phyloP scores from a whole-genome alignment of 352 stramenopile species.

The Hyaloperonospora arabidopsidis region DNA sequence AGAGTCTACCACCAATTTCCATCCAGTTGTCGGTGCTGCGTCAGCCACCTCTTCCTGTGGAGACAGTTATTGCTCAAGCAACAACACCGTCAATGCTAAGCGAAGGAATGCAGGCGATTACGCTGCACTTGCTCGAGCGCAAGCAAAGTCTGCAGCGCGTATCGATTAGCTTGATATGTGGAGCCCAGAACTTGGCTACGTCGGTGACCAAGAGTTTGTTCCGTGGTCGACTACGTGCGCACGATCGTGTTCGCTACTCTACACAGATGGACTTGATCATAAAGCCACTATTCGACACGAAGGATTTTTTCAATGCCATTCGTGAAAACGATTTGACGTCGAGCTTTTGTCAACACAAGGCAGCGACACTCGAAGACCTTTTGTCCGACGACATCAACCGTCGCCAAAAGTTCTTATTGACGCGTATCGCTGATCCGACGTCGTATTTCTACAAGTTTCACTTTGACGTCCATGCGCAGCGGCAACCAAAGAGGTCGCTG shows the following conservation, averaged over 20 bases:
- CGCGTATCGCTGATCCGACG: slow-evolving; percentile 77
- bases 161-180: slow-evolving; percentile 68
- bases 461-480: slow-evolving; percentile 61
- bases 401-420: slow-evolving; percentile 77
- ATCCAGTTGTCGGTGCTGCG: slow-evolving; percentile 69
- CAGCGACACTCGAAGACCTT: slow-evolving; percentile 71
- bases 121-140: slow-evolving; percentile 18
- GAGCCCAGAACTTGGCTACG: slow-evolving; percentile 63
- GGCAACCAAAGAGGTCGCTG: slow-evolving; percentile 50
- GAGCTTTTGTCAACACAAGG: slow-evolving; percentile 69
- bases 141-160: slow-evolving; percentile 50
- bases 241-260: slow-evolving; percentile 36
- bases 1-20: slow-evolving; percentile 75
- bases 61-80: slow-evolving; percentile 24
- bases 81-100: slow-evolving; percentile 6
- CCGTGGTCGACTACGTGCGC: slow-evolving; percentile 53
- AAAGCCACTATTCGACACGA: slow-evolving; percentile 48
- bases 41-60: slow-evolving; percentile 47
- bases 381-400: slow-evolving; percentile 49
- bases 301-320: slow-evolving; percentile 75
- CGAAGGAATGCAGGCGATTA: slow-evolving; percentile 12
- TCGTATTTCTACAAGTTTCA: slow-evolving; percentile 89
- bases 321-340: slow-evolving; percentile 76
- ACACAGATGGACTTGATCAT: slow-evolving; percentile 71
- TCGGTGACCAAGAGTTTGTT: slow-evolving; percentile 70